phyloP scores from a whole-genome alignment of 164 flowering plant species.

The Warburgia ugandensis region DNA sequence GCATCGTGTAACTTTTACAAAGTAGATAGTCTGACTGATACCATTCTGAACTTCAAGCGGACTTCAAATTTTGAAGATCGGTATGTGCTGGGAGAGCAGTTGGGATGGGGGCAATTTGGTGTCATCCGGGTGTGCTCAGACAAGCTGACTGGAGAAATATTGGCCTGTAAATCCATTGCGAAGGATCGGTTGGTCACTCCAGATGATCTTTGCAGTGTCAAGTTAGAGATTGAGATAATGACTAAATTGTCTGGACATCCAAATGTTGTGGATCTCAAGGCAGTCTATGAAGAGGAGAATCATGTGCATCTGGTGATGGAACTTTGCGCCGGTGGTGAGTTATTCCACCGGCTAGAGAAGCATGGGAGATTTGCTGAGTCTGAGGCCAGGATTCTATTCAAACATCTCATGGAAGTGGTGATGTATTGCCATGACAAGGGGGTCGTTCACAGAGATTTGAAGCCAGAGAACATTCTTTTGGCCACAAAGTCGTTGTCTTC shows the following conservation, averaged over 20 bases:
- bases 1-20: conserved; percentile 30
- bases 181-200: conserved; percentile 41
- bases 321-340: conserved; percentile 69
- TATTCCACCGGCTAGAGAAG: conserved; percentile 41
- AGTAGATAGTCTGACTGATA: conserved; percentile 26
- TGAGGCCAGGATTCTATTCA: conserved; percentile 33
- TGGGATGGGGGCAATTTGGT: conserved; percentile 84
- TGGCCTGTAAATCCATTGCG: conserved; percentile 55
- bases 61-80: conserved; percentile 37
- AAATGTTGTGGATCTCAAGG: conserved; percentile 49
- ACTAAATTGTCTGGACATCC: conserved; percentile 54
- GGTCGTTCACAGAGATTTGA: conserved; percentile 54
- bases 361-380: conserved; percentile 38
- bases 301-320: conserved; percentile 61
- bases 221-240: conserved; percentile 59
- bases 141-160: conserved; percentile 41
- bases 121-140: conserved; percentile 56
- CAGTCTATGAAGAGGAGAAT: conserved; percentile 49
- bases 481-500: conserved; percentile 36
- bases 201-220: conserved; percentile 39
- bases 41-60: conserved; percentile 37
- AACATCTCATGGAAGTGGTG: conserved; percentile 44
- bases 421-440: conserved; percentile 54
- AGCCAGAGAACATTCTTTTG: conserved; percentile 57
- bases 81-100: conserved; percentile 51